These are phyloP conservation scores for Fusarium sp. DNA, from an alignment of 2,329 filamentous ascomycete genomes.

Conservation along the genomic window DNA sequence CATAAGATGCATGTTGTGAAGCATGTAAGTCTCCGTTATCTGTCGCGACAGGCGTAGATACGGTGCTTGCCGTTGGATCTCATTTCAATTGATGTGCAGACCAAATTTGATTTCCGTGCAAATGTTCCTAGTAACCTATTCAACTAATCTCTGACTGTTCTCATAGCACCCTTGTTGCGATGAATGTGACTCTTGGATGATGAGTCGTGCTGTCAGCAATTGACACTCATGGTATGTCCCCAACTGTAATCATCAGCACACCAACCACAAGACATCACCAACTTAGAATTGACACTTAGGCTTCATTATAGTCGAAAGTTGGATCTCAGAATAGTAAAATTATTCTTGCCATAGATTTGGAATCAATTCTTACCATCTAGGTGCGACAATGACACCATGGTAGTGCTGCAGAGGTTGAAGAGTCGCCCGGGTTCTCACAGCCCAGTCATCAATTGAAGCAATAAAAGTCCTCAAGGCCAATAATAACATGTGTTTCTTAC, in stretches of 20 bases:
- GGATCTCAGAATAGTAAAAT: fast-evolving
- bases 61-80: not conserved
- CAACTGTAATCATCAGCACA: not conserved
- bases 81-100: not conserved
- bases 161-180: not conserved
- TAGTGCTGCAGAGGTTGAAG: not conserved
- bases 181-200: not conserved
- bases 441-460: too few relatives aligned
- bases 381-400: too few relatives aligned
- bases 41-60: not conserved
- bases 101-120: fast-evolving
- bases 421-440: not conserved
- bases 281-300: not conserved
- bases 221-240: not conserved
- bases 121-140: fast-evolving
- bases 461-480: not conserved
- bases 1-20: not conserved
- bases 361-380: not conserved
- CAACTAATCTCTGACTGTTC: fast-evolving
- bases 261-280: not conserved
- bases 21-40: not conserved
- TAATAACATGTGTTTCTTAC: fast-evolving
- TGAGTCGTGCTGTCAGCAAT: not conserved
- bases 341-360: fast-evolving
- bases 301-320: too few relatives aligned